Base-by-base conservation (phyloP, 2,329 filamentous ascomycete genomes). In the Fusarium sp. region DNA sequence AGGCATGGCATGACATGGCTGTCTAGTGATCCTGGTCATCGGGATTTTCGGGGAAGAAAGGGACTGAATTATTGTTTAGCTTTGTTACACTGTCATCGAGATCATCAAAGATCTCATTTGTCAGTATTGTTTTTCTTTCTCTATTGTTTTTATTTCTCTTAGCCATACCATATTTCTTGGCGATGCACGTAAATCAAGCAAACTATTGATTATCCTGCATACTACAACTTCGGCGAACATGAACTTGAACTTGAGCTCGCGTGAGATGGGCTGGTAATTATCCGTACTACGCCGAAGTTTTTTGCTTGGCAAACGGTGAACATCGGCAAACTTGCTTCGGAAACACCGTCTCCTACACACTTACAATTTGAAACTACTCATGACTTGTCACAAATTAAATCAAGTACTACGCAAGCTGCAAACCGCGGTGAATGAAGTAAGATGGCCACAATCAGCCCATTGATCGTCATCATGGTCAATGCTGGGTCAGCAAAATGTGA, bases 11-110 rank as follows among this genome's bases (percentile, higher is more conserved):
- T 44, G 41, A 23, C 41, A 43, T 52, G 35, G 31, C 24, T 33
- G 43, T 37, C 59, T 65, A 65, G 54, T 37, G 42, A 52, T 43
- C 63, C 63, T 16, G 21, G 16, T 26, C 43, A 28, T 31, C 42
- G 67, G 67, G 46, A 38, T 26, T n/a, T n/a, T 50, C 15, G 39
- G 39, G 6, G 23, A 5, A 16, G 4, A 15, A 35, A 16, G 16
- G 23, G 6, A 15, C 31, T 13, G n/a, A 16, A 26, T 38, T 28
- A 20, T 11, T 24, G 33, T 18, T 39, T 39, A 28, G 13, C 23
- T 20, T 24, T 46, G 21, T 29, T 10, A 38, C 24, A 26, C 29
- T 21, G 16, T 18, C 29, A 37, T 49, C 42, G 52, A 37, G 31
- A 49, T 55, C 15, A 8, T 21, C 2, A 37, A n/a, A n/a, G n/a